Evolutionary conservation across 345 rosid species (phyloP).

Genomic region (Syzygium jambos): DNA sequence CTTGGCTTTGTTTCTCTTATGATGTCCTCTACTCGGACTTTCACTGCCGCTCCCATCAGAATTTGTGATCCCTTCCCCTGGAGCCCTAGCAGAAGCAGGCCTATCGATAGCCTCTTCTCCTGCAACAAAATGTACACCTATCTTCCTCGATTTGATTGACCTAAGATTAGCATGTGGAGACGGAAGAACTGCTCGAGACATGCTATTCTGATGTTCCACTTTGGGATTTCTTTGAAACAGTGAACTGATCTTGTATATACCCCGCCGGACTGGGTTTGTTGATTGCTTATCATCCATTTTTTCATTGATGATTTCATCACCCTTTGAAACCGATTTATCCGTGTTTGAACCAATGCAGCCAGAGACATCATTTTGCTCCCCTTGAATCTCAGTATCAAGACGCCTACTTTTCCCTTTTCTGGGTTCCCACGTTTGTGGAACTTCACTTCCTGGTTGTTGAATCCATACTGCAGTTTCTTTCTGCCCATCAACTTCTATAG

Average conservation of each 20-base stretch:
- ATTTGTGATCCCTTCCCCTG: slow-evolving; percentile 19
- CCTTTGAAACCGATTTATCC: not conserved
- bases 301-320: slow-evolving; percentile 31
- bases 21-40: slow-evolving; percentile 30
- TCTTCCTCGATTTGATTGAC: slow-evolving; percentile 35
- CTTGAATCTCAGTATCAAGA: slow-evolving; percentile 29
- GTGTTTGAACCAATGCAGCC: not conserved
- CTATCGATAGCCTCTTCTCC: slow-evolving; percentile 28
- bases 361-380: slow-evolving; percentile 27
- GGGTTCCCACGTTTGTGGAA: slow-evolving; percentile 69
- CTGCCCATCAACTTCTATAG: slow-evolving; percentile 77
- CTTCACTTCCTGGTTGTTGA: slow-evolving; percentile 82
- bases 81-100: slow-evolving; percentile 13
- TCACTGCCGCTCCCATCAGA: slow-evolving; percentile 32
- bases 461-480: slow-evolving; percentile 71
- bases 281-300: slow-evolving; percentile 29
- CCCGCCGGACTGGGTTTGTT: slow-evolving; percentile 22
- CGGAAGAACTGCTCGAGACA: slow-evolving; percentile 16
- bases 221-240: slow-evolving; percentile 37
- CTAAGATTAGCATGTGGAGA: slow-evolving; percentile 52
- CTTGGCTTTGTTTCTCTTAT: slow-evolving; percentile 54
- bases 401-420: slow-evolving; percentile 67
- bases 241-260: slow-evolving; percentile 43
- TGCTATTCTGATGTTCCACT: not conserved
- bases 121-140: slow-evolving; percentile 35